Base-by-base conservation (phyloP, 2,329 filamentous ascomycete genomes). In the Dissoconium aciculare region DNA sequence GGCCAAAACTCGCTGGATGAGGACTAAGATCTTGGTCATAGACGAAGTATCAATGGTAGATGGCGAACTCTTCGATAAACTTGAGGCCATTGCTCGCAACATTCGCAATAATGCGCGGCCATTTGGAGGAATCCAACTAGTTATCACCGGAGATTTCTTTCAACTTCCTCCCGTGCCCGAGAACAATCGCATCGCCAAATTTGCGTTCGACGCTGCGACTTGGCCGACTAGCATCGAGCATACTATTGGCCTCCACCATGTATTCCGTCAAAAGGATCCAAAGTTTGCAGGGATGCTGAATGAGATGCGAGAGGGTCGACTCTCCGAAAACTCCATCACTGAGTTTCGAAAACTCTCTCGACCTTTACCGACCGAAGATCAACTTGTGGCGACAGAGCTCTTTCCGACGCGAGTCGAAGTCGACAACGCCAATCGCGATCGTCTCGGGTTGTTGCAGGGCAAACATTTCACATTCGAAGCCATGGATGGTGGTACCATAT, bases 1-100 rank as follows among this genome's bases (percentile, higher is more conserved):
- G 52, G 83, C 84, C 13, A 87, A 80, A 51, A 78, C 74, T 40
- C 71, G 87, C 24, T 98, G 91, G 91, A 59, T 91, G 41, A 72
- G 74, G 34, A 92, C 84, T 1, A 92, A 85, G 49, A 73, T 83
- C 9, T 67, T 98, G 14, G 68, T 98, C 43, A 71, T 98, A 45
- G 89, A 98, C 55, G 89, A 98, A 53, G 76, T 98, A 3, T 95
- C 89, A 9, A 98, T 98, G 91, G 85, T 98, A 4, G 89, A 98
- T 46, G 89, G 83, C 1, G 85, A 94, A 17, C 65, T 98, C 0
- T 98, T 95, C 43, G 89, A 98, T 60, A 98, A 98, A 55, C 67
- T 98, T 11, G 84, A 91, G 38, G 71, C 79, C 37, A 79, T 98
- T 42, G 87, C 85, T 10, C 71, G 87, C 33, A 72, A 66, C 3